Evolutionary conservation across 768 basidiomycete genomes (phyloP), one percentile per base, ranked within the genome.

Genomic region (Rhodotorula diobovata): DNA sequence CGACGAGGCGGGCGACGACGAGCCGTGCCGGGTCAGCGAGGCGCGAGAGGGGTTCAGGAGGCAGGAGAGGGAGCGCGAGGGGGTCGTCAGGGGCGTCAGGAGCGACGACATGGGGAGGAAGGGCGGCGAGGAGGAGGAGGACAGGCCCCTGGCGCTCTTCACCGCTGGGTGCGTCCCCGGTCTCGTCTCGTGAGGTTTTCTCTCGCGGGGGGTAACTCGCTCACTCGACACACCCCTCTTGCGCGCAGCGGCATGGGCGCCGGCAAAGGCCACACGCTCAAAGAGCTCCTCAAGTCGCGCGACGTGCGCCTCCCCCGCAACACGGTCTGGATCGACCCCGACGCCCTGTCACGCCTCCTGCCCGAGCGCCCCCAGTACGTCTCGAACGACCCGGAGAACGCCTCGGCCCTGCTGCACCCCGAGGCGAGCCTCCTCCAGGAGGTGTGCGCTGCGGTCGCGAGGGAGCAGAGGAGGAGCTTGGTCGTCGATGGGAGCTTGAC

Each of bases 251-350:
- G 72, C 7, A 73, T 73, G 72, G 72, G 72, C 30, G 74, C 76
- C 20, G 79, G 79, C 2, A 79, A 79, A 59, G 76, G 77, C 0
- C 79, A 79, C 63, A 76, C 77, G 4, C 58, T 79, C 35, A 62
- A 74, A 14, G 51, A 69, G 41, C 68, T 76, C 46, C 66, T 79
- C 21, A 66, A 73, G 51, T 48, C 74, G 10, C 68, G 75, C 16
- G 59, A 45, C 28, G 72, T 79, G 4, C 61, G 67, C 10, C 66
- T 79, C 5, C 75, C 77, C 0, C 58, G 68, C 21, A 71, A 78
- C 66, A 78, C 77, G 30, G 74, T 79, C 37, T 79, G 79, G 79
- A 77, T 79, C 51, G 79, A 79, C 67, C 79, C 79, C 30, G 79
- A 79, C 55, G 71, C 71, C 28, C 71, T 79, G 43, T 71, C 79